Evolutionary conservation across 164 flowering plant species (phyloP), one percentile per base, ranked within the genome.

Genomic region (Vitis cinerea): DNA sequence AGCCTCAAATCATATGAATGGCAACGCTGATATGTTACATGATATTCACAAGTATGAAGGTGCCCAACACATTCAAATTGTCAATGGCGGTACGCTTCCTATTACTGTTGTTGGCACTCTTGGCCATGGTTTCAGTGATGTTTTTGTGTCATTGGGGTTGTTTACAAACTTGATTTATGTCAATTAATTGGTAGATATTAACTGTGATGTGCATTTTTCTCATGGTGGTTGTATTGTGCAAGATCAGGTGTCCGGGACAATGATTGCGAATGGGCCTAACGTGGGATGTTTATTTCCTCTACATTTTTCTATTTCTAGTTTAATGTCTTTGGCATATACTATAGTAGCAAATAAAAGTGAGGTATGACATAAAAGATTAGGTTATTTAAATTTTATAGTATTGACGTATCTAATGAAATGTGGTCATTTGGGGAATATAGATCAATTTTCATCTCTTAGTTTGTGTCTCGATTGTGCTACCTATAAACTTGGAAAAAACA

Each of bases 231-330:
- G 71, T 59, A 16, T 7, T 60, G 50, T 59, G 64, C 8, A 59
- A 54, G 50, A 68, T 31, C 7, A 31, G 44, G 44, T 31, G 44
- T 31, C 44, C 0, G 3, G 44, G 3, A 31, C 3, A 0, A 0
- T 31, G 37, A 48, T 68, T 13, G 29, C 64, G 44, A 68, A 13
- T 50, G 65, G 50, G 48, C 71, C 64, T 68, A 68, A 68, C 59
- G 64, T 58, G 6, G 57, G 71, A 59, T 9, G 71, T 19, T 60
- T 49, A 16, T 47, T 19, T 19, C 23, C 23, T 19, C 23, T 19
- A 19, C 23, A 19, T 19, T 19, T 19, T 19, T 19, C 23, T 19
- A 10, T n/a, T 54, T 11, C 59, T 23, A 7, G 17, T 29, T 29
- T 16, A 1, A 11, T 52, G 2, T 65, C 59, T 53, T 2, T 65